A percentile compares a stretch with the other conserved stretches of the same genome.
Conservation (phyloP, 805 yeast genomes). For the Kluyveromyces wickerhamii region DNA sequence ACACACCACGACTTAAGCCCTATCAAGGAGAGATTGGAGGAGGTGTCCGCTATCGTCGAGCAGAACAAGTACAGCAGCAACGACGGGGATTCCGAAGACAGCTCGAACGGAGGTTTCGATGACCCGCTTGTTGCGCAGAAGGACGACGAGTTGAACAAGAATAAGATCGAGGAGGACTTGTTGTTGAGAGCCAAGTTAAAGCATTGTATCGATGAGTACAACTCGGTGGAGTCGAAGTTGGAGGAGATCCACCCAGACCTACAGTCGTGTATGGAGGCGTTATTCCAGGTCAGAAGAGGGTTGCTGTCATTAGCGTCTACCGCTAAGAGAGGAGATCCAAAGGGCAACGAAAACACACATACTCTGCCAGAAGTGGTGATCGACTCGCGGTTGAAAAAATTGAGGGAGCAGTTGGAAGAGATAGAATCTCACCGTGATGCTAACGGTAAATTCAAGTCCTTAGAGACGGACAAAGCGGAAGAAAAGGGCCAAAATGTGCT, state of each 20-base stretch:
- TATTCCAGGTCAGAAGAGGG: slow-evolving; percentile 56
- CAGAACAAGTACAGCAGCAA: slow-evolving; percentile 24
- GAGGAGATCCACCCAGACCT: slow-evolving; percentile 45
- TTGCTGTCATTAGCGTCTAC: slow-evolving; percentile 45
- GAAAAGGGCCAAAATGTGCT: slow-evolving; percentile 41
- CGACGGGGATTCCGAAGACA: slow-evolving; percentile 14
- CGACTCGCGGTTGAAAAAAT: slow-evolving; percentile 26
- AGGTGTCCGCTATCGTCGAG: slow-evolving; percentile 57
- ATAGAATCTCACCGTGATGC: slow-evolving; percentile 46
- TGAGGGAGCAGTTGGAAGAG: slow-evolving; percentile 34
- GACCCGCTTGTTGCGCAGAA: slow-evolving; percentile 15
- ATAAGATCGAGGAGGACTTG: slow-evolving; percentile 49
- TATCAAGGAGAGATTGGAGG: slow-evolving; percentile 61
- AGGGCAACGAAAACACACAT: slow-evolving; percentile 10
- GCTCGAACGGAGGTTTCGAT: slow-evolving; percentile 11
- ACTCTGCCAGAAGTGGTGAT: slow-evolving; percentile 14
- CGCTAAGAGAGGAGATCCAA: slow-evolving; percentile 17
- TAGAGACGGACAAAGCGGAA: slow-evolving; percentile 28
- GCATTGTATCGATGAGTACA: slow-evolving; percentile 52
- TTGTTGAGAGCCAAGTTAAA: slow-evolving; percentile 59
- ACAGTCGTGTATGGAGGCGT: slow-evolving; percentile 44
- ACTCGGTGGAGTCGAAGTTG: slow-evolving; percentile 48
- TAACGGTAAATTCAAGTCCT: slow-evolving; percentile 44
- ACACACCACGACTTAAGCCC: slow-evolving; percentile 80
- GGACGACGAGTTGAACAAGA: slow-evolving; percentile 29